phyloP scores from a whole-genome alignment of 1,284 basidiomycete genomes.

The Irpex lacteus region DNA sequence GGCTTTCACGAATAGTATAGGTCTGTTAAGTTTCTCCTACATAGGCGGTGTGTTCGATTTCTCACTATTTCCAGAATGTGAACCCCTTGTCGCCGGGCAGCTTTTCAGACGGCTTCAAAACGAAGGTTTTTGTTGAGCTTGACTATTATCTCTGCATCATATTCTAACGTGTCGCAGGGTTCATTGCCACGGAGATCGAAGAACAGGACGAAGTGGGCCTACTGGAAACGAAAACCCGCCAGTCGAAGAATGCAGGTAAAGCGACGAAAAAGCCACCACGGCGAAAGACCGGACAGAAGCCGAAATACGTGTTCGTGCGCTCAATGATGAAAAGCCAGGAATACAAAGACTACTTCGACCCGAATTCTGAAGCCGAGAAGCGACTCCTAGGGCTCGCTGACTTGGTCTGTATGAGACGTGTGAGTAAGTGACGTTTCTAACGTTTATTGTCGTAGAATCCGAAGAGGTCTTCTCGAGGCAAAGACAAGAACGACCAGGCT shows the following conservation, averaged over 20 bases:
- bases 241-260: constrained; percentile 45
- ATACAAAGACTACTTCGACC: constrained; percentile 69
- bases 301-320: constrained; percentile 55
- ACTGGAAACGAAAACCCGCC: constrained; percentile 38
- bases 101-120: constrained; percentile 65
- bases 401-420: constrained; percentile 35
- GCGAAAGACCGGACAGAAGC: constrained; percentile 53
- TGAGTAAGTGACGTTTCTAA: neutral
- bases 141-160: neutral
- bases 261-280: constrained; percentile 30
- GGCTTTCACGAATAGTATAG: constrained; percentile 58
- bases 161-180: constrained; percentile 41
- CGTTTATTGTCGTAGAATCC: constrained; percentile 27
- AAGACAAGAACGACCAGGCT: constrained; percentile 3
- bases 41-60: neutral
- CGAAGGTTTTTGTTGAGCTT: constrained; percentile 46
- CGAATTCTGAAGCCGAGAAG: constrained; percentile 55
- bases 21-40: constrained; percentile 33
- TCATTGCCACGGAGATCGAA: constrained; percentile 50
- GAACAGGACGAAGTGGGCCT: constrained; percentile 51
- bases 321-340: constrained; percentile 39
- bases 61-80: constrained; percentile 43
- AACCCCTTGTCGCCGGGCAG: constrained; percentile 52
- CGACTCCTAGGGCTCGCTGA: constrained; percentile 55
- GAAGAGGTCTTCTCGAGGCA: constrained; percentile 20